phyloP scores from a whole-genome alignment of 306 rosid species.

The Begonia masoniana region DNA sequence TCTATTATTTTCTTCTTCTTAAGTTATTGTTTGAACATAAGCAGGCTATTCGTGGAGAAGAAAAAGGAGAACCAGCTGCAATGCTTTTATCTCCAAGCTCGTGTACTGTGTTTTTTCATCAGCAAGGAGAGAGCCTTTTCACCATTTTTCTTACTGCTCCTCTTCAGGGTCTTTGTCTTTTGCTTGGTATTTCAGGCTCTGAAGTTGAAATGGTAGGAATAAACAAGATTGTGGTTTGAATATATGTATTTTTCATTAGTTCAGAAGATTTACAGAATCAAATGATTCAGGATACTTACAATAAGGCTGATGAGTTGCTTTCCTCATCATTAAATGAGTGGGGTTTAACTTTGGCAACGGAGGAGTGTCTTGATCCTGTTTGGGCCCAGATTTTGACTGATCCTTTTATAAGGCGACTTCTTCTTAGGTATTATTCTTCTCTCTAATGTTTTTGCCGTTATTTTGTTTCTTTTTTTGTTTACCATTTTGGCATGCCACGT shows the following conservation, averaged over 20 bases:
- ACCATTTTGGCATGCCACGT: too few relatives aligned
- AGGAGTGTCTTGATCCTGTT: conserved; percentile 56
- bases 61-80: conserved; percentile 82
- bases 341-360: conserved; percentile 51
- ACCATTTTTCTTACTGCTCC: conserved; percentile 92
- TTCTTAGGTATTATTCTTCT: conserved; percentile 44
- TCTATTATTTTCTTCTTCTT: neutral
- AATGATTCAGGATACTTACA: conserved; percentile 49
- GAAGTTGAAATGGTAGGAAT: conserved; percentile 58
- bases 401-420: conserved; percentile 82
- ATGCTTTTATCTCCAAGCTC: conserved; percentile 75
- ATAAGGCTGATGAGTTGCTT: conserved; percentile 65
- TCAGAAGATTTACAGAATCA: conserved; percentile 1
- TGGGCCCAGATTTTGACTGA: conserved; percentile 79
- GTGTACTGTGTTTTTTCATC: conserved; percentile 28
- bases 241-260: conserved; percentile 1
- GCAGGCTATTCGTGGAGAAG: conserved; percentile 61
- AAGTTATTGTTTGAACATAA: conserved; percentile 2
- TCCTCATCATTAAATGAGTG: conserved; percentile 47
- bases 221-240: conserved; percentile 7
- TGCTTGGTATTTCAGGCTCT: conserved; percentile 61
- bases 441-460: neutral
- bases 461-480: neutral
- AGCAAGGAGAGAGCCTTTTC: conserved; percentile 67
- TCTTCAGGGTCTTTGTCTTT: conserved; percentile 69